phyloP scores from a whole-genome alignment of 2,329 filamentous ascomycete species.

The Pyricularia sp. region DNA sequence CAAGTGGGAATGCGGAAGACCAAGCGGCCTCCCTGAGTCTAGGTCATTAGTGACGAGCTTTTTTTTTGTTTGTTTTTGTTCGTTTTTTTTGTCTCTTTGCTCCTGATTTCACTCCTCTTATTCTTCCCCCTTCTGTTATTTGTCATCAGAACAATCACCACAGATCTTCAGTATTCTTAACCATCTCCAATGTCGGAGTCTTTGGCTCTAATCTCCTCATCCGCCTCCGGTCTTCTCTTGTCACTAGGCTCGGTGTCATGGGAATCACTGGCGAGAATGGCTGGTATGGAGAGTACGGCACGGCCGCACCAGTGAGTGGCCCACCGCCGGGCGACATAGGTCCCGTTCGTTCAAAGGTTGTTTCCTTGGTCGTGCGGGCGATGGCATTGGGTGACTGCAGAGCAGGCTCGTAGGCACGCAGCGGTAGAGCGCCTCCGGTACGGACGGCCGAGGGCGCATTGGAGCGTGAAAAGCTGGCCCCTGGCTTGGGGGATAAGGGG shows the following conservation, averaged over 20 bases:
- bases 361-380: conserved; percentile 42
- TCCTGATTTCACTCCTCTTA: neutral
- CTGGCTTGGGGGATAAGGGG: conserved; percentile 33
- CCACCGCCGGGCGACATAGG: conserved; percentile 45
- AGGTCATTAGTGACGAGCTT: neutral
- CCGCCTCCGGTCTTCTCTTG: conserved; percentile 55
- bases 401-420: conserved; percentile 49
- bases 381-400: conserved; percentile 34
- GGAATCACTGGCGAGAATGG: conserved; percentile 64
- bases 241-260: conserved; percentile 63
- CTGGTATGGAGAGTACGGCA: conserved; percentile 69
- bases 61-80: neutral
- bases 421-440: conserved; percentile 42
- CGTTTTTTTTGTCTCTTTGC: neutral
- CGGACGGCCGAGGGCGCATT: conserved; percentile 42
- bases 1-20: neutral
- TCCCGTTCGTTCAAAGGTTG: conserved; percentile 44
- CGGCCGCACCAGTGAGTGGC: conserved; percentile 39
- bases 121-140: neutral
- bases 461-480: conserved; percentile 32
- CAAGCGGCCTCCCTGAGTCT: neutral
- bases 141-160: conserved; percentile 32
- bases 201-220: conserved; percentile 52
- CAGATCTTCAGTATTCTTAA: conserved; percentile 47
- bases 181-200: conserved; percentile 50